A percentile compares a stretch with the other conserved stretches of the same genome.
Conservation (phyloP, 2,329 filamentous ascomycete species). For the Pseudogymnoascus pannorum region DNA sequence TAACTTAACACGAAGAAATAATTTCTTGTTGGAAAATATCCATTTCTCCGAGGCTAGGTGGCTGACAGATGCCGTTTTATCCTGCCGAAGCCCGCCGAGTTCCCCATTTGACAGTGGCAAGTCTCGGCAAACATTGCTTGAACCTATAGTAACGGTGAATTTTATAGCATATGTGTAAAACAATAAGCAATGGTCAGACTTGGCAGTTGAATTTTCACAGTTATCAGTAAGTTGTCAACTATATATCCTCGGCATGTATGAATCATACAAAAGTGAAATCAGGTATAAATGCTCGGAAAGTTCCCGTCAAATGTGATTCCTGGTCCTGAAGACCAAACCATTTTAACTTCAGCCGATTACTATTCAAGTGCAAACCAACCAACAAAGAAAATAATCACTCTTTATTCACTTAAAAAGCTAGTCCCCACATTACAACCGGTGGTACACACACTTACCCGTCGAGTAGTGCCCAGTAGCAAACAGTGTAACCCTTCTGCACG, state of each 20-base stretch:
- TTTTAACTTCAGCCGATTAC: neutral
- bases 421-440: slow-evolving; percentile 4
- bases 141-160: neutral
- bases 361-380: neutral
- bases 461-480: slow-evolving; percentile 4
- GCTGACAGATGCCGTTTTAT: neutral
- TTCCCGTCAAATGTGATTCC: neutral
- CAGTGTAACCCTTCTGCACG: slow-evolving; percentile 6
- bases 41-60: neutral
- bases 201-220: neutral
- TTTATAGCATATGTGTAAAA: slow-evolving; percentile 6
- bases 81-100: neutral
- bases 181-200: neutral
- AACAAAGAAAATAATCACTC: slow-evolving; percentile 9
- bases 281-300: neutral
- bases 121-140: slow-evolving; percentile 3
- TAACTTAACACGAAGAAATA: neutral
- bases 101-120: neutral
- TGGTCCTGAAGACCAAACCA: too few species aligned
- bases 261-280: slow-evolving; percentile 2
- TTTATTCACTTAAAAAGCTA: slow-evolving; percentile 4
- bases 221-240: neutral
- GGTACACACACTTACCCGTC: slow-evolving; percentile 9
- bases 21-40: neutral
- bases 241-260: neutral